Base-by-base conservation (phyloP, 495 filamentous ascomycete genomes). In the Neurospora terricola region DNA sequence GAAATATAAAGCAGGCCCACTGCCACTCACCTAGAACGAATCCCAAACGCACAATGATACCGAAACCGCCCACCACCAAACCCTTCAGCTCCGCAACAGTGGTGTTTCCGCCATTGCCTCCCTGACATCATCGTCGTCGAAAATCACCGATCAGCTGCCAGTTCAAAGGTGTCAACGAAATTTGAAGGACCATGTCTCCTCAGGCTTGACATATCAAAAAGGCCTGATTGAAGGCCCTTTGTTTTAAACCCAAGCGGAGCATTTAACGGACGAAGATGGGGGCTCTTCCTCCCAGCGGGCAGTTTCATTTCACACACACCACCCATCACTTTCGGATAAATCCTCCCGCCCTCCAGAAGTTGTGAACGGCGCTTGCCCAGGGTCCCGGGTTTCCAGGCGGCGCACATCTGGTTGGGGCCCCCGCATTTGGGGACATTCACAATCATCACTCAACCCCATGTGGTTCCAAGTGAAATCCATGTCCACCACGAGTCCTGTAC, bases 61-160 rank as follows among this genome's bases (percentile, higher is more conserved):
- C 54, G 54, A 62, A 62, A 62, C 54, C 27, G 54, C 54, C 54
- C 12, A 66, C 48, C 21, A 9, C 6, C 21, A 59, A 5, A 11
- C 6, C 54, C 27, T 66, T 34, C 21, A 43, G 43, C 36, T 73
- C 69, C 72, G 69, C 72, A 73, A 34, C 69, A 73, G 71, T 73
- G 54, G 5, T 34, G 69, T 66, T 45, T 71, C 48, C 11, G 21
- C 21, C 42, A 42, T 62, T 70, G 43, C 71, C 69, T 71, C 69
- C 72, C 69, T 73, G 72, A 73, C 72, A 71, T 73, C 72, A 73
- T 69, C 12, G 27, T 34, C 54, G 14, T 73, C 40, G 43, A 70
- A 34, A 70, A 73, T 71, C 66, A 42, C 38, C 5, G 45, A 70
- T 30, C 36, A 62, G 12, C 54, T 62, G 45, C 45, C 2, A 0